Evolutionary conservation across 805 yeast genomes (phyloP), one percentile per base, ranked within the genome.

Genomic region (Candida parachauliodes): DNA sequence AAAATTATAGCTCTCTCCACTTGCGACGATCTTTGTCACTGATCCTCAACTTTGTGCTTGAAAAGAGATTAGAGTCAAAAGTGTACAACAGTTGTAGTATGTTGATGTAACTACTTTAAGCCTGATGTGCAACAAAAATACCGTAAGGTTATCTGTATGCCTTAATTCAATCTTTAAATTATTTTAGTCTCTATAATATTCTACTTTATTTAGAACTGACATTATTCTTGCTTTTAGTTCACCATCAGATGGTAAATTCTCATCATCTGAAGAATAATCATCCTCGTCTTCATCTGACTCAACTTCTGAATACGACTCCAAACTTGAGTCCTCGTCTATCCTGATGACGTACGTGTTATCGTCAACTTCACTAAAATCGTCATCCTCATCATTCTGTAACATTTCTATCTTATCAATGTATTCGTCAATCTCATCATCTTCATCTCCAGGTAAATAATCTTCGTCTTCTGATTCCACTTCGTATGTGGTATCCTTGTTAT

Each of bases 271-370:
- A 20, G n/a, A 27, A 12, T 27, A 16, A 14, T 12, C 17, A 7
- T 15, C 11, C 5, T 16, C 15, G 3, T 11, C 4, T 6, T 16
- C 4, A 6, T 20, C 17, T 7, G 16, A 16, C 12, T 36, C 26
- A 20, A 14, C 17, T 4, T 28, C 27, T 8, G 19, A 21, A 5
- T 31, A 8, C 4, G 5, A 4, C 3, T 23, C 31, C 5, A 12
- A 3, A 10, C 18, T 14, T 8, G 18, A 17, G 4, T 33, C 30
- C 17, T 35, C 43, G 18, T 38, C 44, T 18, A 24, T 30, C 24
- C 15, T 33, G 16, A 47, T 42, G 4, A 42, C 29, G 38, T 46
- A 47, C 2, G 52, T 47, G 15, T 50, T 48, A 22, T 50, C 54
- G 25, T 47, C 53, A 20, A 39, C 44, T 17, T 50, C 53, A 17